Evolutionary conservation across 2,329 filamentous ascomycete species (phyloP), one percentile per base, ranked within the genome.

Genomic region (Xylaria arbuscula): DNA sequence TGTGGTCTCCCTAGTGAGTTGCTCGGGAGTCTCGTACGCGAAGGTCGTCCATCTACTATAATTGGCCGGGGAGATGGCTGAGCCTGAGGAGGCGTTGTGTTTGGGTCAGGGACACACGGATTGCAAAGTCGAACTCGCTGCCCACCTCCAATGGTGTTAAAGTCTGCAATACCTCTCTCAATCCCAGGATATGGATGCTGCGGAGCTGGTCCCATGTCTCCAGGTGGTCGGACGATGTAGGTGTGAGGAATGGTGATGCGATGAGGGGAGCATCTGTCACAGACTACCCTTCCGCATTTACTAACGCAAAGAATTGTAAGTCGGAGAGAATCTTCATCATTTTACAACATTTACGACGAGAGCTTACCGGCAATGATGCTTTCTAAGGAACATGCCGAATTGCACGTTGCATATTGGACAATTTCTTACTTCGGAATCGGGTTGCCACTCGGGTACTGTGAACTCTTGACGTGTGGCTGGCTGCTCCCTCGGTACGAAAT

Each of bases 271-370:
- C 95, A 98, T 22, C 89, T 86, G 66, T 90, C 90, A 80, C 95
- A 98, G 28, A 98, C 95, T 9, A 98, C 94, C 69, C 94, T 86
- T 54, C 95, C 95, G 78, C 95, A 98, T 87, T 97, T 98, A 73
- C 90, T 92, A 56, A 54, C 42, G 9, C 15, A 38, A 59, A 50
- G 2, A 32, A 13, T 42, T 54, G 48, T 70, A 45, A 66, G 62
- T 36, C 8, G 8, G 51, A 17, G 15, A 62, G 32, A 22, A 19
- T 50, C 45, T 17, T 11, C 32, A 53, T 19, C 7, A 36, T 42
- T 32, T 28, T 50, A 53, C 32, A 3, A 28, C 28, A 17, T 32
- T 40, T 11, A 45, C 19, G 28, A 9, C 19, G 32, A 36, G 24
- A 51, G 81, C 87, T 56, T 83, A 91, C 87, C 94, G 89, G 85